Conservation (phyloP, 352 stramenopile species). For the Phytophthora kernoviae region DNA sequence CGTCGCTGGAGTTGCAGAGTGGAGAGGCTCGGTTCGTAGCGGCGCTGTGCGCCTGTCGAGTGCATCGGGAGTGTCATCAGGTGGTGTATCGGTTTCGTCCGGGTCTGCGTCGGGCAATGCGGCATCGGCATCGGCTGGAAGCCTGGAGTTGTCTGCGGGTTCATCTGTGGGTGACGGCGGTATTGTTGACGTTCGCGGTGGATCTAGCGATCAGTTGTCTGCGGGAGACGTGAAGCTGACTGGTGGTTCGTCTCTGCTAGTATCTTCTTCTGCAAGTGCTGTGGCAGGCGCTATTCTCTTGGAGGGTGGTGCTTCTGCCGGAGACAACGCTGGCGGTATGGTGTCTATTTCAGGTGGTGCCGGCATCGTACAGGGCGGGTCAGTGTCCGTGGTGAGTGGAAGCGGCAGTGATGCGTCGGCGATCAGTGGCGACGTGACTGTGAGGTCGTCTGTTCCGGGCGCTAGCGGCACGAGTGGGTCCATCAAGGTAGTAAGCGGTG, state of each 20-base stretch:
- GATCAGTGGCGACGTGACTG: conserved; percentile 9
- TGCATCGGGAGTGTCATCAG: conserved; percentile 16
- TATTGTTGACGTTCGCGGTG: conserved; percentile 17
- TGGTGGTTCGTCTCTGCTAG: conserved; percentile 15
- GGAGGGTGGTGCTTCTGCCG: conserved; percentile 17
- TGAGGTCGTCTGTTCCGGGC: conserved; percentile 1
- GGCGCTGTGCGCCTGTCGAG: conserved; percentile 20
- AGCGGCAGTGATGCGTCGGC: conserved; percentile 8
- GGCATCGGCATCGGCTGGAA: conserved; percentile 5
- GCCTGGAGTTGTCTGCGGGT: conserved; percentile 19
- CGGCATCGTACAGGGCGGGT: conserved; percentile 2
- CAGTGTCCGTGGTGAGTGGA: conserved; percentile 9
- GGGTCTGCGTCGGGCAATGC: conserved; percentile 10
- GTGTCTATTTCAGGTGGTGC: conserved; percentile 22
- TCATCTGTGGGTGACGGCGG: conserved; percentile 15
- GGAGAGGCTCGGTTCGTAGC: conserved; percentile 23
- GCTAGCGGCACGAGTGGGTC: conserved; percentile 2
- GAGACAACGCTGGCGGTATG: conserved; percentile 17
- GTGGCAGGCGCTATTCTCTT: conserved; percentile 18
- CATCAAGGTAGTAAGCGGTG: conserved; percentile 9
- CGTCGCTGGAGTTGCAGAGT: conserved; percentile 19
- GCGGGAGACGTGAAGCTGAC: conserved; percentile 22
- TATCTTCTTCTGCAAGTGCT: conserved; percentile 6
- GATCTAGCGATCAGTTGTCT: conserved; percentile 12
- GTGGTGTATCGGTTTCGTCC: conserved; percentile 22